These are phyloP conservation scores for Dictyostelium intermedium DNA, from an alignment of 78 protist species.

Conservation along the genomic window DNA sequence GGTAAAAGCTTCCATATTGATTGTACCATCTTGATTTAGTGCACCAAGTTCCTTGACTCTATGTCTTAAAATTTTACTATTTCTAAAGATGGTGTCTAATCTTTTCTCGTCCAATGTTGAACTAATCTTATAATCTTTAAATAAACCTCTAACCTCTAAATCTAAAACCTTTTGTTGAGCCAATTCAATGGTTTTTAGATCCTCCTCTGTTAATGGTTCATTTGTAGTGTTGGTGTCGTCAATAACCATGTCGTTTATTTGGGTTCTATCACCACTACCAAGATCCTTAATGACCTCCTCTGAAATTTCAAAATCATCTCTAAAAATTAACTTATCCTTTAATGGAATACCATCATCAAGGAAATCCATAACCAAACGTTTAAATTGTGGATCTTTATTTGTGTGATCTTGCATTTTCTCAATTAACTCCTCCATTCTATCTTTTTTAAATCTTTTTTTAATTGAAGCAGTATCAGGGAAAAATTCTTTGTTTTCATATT, in stretches of 20 bases:
- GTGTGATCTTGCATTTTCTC: not conserved
- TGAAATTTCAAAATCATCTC: not conserved
- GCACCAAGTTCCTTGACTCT: not conserved
- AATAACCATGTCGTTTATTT: no score
- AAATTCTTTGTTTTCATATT: not conserved
- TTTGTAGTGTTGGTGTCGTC: no score
- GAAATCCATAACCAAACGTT: not conserved
- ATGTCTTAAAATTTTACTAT: not conserved
- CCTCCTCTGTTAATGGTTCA: not conserved
- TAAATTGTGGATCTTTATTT: not conserved
- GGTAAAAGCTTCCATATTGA: not conserved
- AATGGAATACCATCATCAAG: not conserved
- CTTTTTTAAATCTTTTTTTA: not conserved
- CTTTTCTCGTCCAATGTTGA: not conserved
- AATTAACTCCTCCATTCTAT: not conserved
- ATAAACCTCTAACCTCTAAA: not conserved
- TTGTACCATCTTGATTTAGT: not conserved
- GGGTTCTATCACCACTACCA: no score
- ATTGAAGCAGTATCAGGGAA: not conserved
- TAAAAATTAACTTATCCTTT: not conserved
- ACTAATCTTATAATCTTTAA: not conserved
- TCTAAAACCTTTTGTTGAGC: not conserved
- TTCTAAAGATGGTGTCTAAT: not conserved
- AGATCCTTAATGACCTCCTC: not conserved
- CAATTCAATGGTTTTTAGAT: not conserved